Percentiles rank a stretch among this genome's conserved stretches.
Evolutionary conservation across 1,284 basidiomycete species (phyloP).

Genomic region (Papiliotrema flavescens): DNA sequence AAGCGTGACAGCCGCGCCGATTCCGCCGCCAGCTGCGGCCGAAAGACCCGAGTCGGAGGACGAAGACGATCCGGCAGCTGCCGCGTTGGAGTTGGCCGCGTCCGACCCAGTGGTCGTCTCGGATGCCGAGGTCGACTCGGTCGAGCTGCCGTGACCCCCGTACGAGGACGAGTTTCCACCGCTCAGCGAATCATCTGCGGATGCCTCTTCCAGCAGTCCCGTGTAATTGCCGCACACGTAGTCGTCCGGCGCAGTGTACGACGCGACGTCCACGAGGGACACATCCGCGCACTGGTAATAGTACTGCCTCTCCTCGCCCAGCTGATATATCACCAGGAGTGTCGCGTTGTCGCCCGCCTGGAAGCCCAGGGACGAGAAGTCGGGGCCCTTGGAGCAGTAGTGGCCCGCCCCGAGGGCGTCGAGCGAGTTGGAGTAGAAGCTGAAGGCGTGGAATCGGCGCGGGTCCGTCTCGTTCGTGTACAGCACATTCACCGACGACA

Average conservation of each 20-base stretch:
- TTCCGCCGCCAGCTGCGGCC: slow-evolving; percentile 16
- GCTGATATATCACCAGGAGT: slow-evolving; percentile 28
- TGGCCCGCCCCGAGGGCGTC: slow-evolving; percentile 23
- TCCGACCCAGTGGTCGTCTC: background rate
- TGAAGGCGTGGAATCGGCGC: slow-evolving; percentile 25
- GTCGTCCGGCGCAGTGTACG: slow-evolving; percentile 8
- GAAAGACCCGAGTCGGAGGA: slow-evolving; percentile 3
- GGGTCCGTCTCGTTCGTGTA: slow-evolving; percentile 25
- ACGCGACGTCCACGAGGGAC: slow-evolving; percentile 14
- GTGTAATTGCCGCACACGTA: slow-evolving; percentile 24
- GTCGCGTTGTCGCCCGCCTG: slow-evolving; percentile 28
- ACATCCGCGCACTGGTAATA: slow-evolving; percentile 35
- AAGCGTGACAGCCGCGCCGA: slow-evolving; percentile 15
- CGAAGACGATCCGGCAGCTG: background rate
- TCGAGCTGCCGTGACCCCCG: background rate
- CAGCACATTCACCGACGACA: slow-evolving; percentile 22
- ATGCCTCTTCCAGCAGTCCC: slow-evolving; percentile 7
- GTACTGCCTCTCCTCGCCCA: slow-evolving; percentile 11
- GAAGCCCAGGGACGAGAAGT: slow-evolving; percentile 27
- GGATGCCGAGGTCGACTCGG: background rate
- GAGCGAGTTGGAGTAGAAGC: slow-evolving; percentile 23
- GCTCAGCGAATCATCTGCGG: background rate
- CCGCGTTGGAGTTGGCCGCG: background rate
- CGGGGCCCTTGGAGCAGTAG: slow-evolving; percentile 30
- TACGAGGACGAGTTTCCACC: background rate